phyloP scores from a whole-genome alignment of 2,329 filamentous ascomycete species.

The Cordyceps fumosorosea region DNA sequence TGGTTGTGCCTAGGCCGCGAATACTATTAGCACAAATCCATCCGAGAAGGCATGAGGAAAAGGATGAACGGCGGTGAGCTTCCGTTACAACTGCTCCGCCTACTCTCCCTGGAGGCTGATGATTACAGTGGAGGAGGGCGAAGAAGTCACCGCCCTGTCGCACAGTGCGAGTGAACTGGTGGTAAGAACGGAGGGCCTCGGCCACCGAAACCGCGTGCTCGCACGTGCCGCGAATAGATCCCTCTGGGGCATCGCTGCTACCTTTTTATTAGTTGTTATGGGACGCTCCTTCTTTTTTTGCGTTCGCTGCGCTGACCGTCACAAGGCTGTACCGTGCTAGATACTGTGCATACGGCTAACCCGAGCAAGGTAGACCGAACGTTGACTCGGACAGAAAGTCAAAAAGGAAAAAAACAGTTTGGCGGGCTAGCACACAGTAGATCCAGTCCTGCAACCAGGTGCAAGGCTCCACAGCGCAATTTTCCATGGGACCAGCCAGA shows the following conservation, averaged over 20 bases:
- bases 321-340: background rate
- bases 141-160: background rate
- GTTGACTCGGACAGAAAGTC: background rate
- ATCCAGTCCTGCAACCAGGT: background rate
- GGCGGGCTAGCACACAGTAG: background rate
- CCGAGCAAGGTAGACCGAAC: background rate
- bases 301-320: background rate
- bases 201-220: slow-evolving; percentile 1
- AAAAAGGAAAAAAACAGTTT: background rate
- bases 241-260: no score
- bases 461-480: background rate
- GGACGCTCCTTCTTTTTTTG: background rate
- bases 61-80: background rate
- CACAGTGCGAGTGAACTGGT: background rate
- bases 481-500: background rate
- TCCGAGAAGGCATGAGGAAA: background rate
- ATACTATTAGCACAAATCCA: no score
- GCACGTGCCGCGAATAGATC: slow-evolving; percentile 1
- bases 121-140: background rate
- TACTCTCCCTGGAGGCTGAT: no score
- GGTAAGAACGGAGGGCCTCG: background rate
- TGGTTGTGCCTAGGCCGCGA: no score
- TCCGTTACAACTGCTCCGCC: slow-evolving; percentile 1
- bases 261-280: no score
- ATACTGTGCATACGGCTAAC: background rate